These are phyloP conservation scores for Dryadomyces quercus-mongolicae DNA, from an alignment of 2,329 filamentous ascomycete genomes.

Conservation along the genomic window DNA sequence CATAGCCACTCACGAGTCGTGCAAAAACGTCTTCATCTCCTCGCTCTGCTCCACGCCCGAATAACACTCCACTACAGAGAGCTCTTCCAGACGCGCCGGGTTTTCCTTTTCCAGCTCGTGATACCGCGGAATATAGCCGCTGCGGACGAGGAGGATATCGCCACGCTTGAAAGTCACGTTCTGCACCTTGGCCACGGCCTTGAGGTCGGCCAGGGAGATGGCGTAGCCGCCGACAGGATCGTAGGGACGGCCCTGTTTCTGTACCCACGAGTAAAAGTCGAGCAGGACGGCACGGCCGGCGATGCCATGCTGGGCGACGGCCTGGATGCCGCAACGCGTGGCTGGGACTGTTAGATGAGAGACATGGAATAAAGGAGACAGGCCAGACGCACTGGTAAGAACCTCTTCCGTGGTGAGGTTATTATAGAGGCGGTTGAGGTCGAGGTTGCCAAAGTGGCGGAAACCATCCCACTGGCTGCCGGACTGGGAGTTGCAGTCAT, in stretches of 20 bases:
- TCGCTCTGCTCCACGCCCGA: constrained; percentile 36
- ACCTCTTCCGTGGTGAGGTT: constrained; percentile 1
- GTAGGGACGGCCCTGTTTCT: constrained; percentile 23
- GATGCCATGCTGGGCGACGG: constrained; percentile 28
- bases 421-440: constrained; percentile 4
- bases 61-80: constrained; percentile 8
- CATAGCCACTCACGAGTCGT: constrained; percentile 28
- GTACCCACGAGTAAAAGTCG: constrained; percentile 32
- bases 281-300: constrained; percentile 38
- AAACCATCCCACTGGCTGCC: constrained; percentile 11
- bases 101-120: constrained; percentile 15
- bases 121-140: constrained; percentile 36
- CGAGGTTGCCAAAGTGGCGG: constrained; percentile 3
- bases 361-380: neutral
- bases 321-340: constrained; percentile 2
- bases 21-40: constrained; percentile 41
- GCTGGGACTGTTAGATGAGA: neutral
- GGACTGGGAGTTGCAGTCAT: constrained; percentile 7
- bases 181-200: constrained; percentile 30
- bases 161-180: constrained; percentile 26
- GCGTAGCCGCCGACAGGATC: constrained; percentile 25
- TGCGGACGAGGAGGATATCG: constrained; percentile 45
- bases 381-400: neutral
- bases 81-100: neutral
- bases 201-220: constrained; percentile 30